A percentile compares a stretch with the other conserved stretches of the same genome.
Conservation (phyloP, 306 rosid genomes). For the Prunus dulcis region DNA sequence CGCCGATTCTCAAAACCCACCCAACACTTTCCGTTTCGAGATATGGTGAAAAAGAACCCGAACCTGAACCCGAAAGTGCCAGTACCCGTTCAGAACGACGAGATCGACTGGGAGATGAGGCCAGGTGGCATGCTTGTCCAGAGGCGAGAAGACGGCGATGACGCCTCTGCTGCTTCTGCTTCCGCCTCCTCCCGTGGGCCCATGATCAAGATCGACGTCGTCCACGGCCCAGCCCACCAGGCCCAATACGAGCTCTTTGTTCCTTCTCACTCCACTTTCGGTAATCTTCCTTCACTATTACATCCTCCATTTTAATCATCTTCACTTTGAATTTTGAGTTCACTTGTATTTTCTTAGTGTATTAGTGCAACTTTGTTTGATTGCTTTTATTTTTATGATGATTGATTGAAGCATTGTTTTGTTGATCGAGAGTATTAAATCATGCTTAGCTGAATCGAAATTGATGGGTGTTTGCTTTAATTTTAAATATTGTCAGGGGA, state of each 20-base stretch:
- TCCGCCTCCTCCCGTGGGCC: constrained; percentile 24
- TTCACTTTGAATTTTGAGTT: neutral
- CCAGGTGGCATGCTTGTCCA: constrained; percentile 51
- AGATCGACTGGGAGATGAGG: constrained; percentile 38
- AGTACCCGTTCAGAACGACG: constrained; percentile 4
- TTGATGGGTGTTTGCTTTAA: constrained; percentile 18
- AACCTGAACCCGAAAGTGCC: constrained; percentile 1
- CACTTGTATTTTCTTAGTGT: neutral
- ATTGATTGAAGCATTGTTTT: neutral
- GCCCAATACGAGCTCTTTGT: constrained; percentile 29
- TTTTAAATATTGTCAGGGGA: constrained; percentile 53
- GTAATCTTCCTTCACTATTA: constrained; percentile 19
- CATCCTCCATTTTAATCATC: neutral
- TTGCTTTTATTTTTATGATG: neutral
- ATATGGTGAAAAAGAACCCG: constrained; percentile 27
- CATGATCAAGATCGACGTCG: constrained; percentile 36
- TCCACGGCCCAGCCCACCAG: constrained; percentile 28
- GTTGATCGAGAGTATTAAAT: neutral
- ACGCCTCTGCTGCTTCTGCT: neutral
- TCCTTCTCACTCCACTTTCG: constrained; percentile 50
- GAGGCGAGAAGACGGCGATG: constrained; percentile 33
- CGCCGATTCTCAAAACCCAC: neutral
- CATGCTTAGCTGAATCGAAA: constrained; percentile 13
- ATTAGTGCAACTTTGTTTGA: neutral
- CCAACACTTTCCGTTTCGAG: neutral